Percentiles rank a stretch among this genome's conserved stretches.
These are phyloP conservation scores for Leavenworthia alabamica DNA, from an alignment of 345 rosid species.

Conservation along the genomic window DNA sequence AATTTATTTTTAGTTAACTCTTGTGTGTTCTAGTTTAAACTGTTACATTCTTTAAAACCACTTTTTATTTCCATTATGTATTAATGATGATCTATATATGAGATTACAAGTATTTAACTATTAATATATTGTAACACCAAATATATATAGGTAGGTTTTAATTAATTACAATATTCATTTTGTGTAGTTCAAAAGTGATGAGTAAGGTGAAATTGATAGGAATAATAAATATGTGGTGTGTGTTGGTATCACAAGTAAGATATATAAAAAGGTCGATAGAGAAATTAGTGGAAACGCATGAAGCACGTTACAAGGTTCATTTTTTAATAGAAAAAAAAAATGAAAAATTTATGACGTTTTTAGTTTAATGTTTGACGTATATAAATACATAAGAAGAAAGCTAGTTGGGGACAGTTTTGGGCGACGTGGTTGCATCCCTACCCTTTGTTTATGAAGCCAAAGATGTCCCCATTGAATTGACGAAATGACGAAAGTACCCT, in stretches of 20 bases:
- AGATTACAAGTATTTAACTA: background rate
- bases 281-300: conserved; percentile 22
- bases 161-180: background rate
- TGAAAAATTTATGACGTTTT: background rate
- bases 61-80: background rate
- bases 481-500: background rate
- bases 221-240: conserved; percentile 2
- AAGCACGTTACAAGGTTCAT: conserved; percentile 21
- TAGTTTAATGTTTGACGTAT: conserved; percentile 13
- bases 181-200: background rate
- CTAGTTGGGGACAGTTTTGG: conserved; percentile 2
- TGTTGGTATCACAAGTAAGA: conserved; percentile 4
- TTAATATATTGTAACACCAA: background rate
- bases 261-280: conserved; percentile 2
- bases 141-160: background rate
- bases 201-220: background rate
- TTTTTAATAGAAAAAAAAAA: background rate
- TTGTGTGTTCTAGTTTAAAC: background rate
- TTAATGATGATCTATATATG: background rate
- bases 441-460: conserved; percentile 3
- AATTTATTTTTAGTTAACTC: background rate
- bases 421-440: conserved; percentile 25
- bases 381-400: background rate
- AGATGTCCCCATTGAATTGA: background rate
- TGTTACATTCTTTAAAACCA: background rate